Evolutionary conservation across 257 asterid genomes (phyloP).

Genomic region (Thymus mandschuricus): DNA sequence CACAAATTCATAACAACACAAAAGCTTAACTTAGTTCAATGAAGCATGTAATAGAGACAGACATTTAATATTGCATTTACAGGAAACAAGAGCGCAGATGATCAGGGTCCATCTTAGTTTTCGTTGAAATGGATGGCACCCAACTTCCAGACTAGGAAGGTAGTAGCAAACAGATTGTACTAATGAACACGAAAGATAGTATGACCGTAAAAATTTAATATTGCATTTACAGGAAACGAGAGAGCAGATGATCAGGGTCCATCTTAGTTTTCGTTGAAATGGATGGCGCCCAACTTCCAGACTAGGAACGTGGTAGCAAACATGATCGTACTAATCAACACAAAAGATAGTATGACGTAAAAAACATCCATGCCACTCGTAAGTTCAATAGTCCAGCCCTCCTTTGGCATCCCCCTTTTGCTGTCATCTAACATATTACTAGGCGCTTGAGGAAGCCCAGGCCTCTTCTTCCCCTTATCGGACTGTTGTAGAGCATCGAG

Average conservation of each 20-base stretch:
- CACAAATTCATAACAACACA: background rate
- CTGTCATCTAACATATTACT: conserved; percentile 73
- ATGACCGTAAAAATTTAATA: conserved; percentile 22
- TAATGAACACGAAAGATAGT: conserved; percentile 75
- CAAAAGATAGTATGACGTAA: conserved; percentile 63
- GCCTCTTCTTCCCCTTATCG: conserved; percentile 77
- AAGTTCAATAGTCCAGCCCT: conserved; percentile 69
- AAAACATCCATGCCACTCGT: conserved; percentile 71
- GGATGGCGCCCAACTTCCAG: conserved; percentile 95
- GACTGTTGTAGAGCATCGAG: conserved; percentile 70
- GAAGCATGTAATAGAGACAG: background rate
- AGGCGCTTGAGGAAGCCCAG: conserved; percentile 90
- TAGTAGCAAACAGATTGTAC: conserved; percentile 84
- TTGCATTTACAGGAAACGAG: background rate
- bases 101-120: conserved; percentile 37
- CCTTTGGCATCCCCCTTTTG: conserved; percentile 79
- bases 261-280: conserved; percentile 73
- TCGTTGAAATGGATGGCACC: conserved; percentile 97
- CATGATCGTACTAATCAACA: conserved; percentile 80
- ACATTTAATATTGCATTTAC: background rate
- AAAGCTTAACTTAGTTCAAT: background rate
- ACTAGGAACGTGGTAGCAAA: conserved; percentile 83
- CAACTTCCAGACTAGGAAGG: conserved; percentile 84
- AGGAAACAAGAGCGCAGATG: background rate
- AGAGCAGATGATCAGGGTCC: conserved; percentile 4